Percentiles rank a stretch among this genome's conserved stretches.
Evolutionary conservation across 495 filamentous ascomycete genomes (phyloP).

Genomic region (Daldinia concentrica): DNA sequence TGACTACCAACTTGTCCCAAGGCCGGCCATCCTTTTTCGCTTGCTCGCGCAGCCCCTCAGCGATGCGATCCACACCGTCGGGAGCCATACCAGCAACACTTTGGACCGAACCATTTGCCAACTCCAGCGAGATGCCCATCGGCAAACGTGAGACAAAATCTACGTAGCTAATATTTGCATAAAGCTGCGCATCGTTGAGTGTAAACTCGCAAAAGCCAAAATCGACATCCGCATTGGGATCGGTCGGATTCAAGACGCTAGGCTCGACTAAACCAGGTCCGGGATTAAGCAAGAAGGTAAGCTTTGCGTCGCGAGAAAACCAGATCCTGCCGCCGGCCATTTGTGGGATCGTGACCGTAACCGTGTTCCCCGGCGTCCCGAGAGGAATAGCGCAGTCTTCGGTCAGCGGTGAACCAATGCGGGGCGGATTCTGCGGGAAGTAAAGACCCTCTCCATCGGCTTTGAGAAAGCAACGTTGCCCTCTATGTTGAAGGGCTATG

Average conservation of each 20-base stretch:
- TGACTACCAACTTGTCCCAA: conserved; percentile 74
- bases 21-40: conserved; percentile 63
- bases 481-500: conserved; percentile 51
- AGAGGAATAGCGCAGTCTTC: conserved; percentile 74
- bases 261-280: conserved; percentile 78
- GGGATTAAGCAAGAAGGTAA: conserved; percentile 80
- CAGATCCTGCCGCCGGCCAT: conserved; percentile 75
- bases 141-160: conserved; percentile 76
- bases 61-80: conserved; percentile 68
- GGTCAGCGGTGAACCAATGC: conserved; percentile 59
- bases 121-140: conserved; percentile 68
- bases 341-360: conserved; percentile 71
- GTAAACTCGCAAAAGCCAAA: conserved; percentile 85
- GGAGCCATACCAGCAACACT: conserved; percentile 68
- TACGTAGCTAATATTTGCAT: conserved; percentile 81
- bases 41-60: conserved; percentile 63
- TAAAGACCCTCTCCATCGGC: conserved; percentile 47
- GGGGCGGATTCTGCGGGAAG: conserved; percentile 51
- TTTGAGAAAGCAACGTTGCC: conserved; percentile 50
- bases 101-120: conserved; percentile 60
- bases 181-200: conserved; percentile 72
- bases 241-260: conserved; percentile 73
- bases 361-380: conserved; percentile 67
- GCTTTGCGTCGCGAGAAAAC: conserved; percentile 66
- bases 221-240: conserved; percentile 69